Evolutionary conservation across 495 filamentous ascomycete genomes (phyloP), one percentile per base, ranked within the genome.

Genomic region (Bathelium albidoporum): DNA sequence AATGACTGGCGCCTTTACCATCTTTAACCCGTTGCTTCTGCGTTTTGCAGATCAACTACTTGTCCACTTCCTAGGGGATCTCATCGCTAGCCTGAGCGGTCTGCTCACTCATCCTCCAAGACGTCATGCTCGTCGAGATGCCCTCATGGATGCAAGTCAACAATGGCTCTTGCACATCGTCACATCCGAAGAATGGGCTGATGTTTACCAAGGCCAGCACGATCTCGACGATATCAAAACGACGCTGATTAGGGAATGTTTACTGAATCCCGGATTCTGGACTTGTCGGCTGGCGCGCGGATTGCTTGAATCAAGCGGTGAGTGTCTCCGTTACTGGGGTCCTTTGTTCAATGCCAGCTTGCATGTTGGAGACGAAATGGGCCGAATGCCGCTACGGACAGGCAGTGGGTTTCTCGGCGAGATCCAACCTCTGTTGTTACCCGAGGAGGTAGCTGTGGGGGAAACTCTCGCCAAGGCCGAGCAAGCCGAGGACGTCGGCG

Each of bases 11-110:
- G 74, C 74, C 7, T 75, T 71, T 59, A 43, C 70, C 0, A 53
- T 76, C n/a, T 76, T 73, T 73, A 61, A 68, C 31, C 66, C 64
- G 1, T 53, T 75, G 41, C 63, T 76, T n/a, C 39, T 28, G 18
- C 32, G 34, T 3, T 59, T 74, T 1, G 20, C 44, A 7, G 18
- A 16, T 1, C 44, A 43, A 2, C 52, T 63, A 7, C 49, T 24
- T 29, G 36, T 20, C 2, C 24, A 12, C 0, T 70, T 71, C 24
- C 52, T 65, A 0, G 32, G 18, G 5, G 34, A 16, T 16, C 64
- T 75, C 36, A 2, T 66, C 1, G 14, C 12, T 0, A 59, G 41
- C 7, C 55, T 74, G 32, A 24, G 65, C 34, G 32, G 64, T 20
- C 2, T 26, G 11, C 49, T 73, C 22, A 41, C 31, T 2, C 31